phyloP scores from a whole-genome alignment of 2,329 filamentous ascomycete genomes.

The Onygenales sp. region DNA sequence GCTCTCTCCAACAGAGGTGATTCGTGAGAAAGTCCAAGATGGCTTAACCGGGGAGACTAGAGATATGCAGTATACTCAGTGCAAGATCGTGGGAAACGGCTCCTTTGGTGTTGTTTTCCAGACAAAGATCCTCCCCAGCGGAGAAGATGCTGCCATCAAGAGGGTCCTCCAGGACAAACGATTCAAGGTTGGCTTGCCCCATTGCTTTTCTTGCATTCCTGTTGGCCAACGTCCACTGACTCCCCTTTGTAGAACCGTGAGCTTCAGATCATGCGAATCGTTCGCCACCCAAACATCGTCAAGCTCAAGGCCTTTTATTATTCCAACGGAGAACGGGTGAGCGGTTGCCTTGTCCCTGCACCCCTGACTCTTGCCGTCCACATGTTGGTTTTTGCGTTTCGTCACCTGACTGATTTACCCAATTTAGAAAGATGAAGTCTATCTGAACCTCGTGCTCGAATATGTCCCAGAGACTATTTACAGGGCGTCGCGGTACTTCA shows the following conservation, averaged over 20 bases:
- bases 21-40: slow-evolving; percentile 98
- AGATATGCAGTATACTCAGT: slow-evolving; percentile 97
- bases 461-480: slow-evolving; percentile 98
- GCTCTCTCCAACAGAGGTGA: slow-evolving; percentile 59
- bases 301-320: slow-evolving; percentile 99
- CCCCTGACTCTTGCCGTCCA: not conserved
- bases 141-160: slow-evolving; percentile 98
- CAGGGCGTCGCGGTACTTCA: slow-evolving; percentile 95
- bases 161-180: slow-evolving; percentile 97
- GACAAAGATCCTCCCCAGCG: slow-evolving; percentile 94
- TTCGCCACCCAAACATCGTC: slow-evolving; percentile 96
- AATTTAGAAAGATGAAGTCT: slow-evolving; percentile 86
- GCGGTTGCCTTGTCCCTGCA: slow-evolving; percentile 21
- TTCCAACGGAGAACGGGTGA: slow-evolving; percentile 93
- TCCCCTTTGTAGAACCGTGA: slow-evolving; percentile 69
- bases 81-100: slow-evolving; percentile 98
- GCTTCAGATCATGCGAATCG: slow-evolving; percentile 98
- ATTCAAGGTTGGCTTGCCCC: slow-evolving; percentile 67
- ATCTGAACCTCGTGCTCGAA: slow-evolving; percentile 95
- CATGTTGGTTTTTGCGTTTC: not conserved
- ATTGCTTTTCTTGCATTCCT: not conserved
- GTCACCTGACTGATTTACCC: not conserved
- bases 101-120: slow-evolving; percentile 99
- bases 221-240: not conserved
- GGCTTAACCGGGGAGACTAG: slow-evolving; percentile 92